Evolutionary conservation across 140 eudicot species (phyloP).

Genomic region (Oenanthe javanica): DNA sequence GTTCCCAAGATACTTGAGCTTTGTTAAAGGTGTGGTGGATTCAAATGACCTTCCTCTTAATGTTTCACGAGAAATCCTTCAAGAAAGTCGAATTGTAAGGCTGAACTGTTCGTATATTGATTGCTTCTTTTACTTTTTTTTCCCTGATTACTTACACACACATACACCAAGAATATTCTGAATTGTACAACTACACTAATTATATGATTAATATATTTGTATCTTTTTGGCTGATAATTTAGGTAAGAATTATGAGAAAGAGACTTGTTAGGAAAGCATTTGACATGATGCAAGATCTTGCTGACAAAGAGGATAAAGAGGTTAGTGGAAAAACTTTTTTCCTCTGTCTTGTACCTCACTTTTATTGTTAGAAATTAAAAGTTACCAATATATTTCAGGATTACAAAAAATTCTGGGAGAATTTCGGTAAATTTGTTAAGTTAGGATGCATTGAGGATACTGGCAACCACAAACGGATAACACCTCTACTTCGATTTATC

Average conservation of each 20-base stretch:
- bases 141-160: not conserved
- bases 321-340: constrained; percentile 18
- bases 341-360: not conserved
- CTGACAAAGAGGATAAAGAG: constrained; percentile 89
- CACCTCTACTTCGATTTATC: constrained; percentile 70
- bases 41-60: constrained; percentile 96
- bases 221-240: constrained; percentile 8
- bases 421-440: constrained; percentile 82
- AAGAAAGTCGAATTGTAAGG: constrained; percentile 95
- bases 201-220: not conserved
- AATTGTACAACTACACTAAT: not conserved
- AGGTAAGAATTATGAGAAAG: constrained; percentile 97
- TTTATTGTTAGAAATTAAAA: not conserved
- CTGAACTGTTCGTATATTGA: not conserved
- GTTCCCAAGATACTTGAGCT: constrained; percentile 97
- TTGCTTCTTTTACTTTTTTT: not conserved
- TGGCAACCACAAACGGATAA: constrained; percentile 85
- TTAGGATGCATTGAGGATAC: constrained; percentile 91
- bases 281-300: constrained; percentile 92
- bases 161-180: not conserved
- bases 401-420: constrained; percentile 96
- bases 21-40: constrained; percentile 97
- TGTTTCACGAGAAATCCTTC: constrained; percentile 94
- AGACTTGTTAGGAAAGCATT: constrained; percentile 94
- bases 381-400: constrained; percentile 45